Conservation (phyloP, 352 stramenopile species). For the Pythium graminicola region DNA sequence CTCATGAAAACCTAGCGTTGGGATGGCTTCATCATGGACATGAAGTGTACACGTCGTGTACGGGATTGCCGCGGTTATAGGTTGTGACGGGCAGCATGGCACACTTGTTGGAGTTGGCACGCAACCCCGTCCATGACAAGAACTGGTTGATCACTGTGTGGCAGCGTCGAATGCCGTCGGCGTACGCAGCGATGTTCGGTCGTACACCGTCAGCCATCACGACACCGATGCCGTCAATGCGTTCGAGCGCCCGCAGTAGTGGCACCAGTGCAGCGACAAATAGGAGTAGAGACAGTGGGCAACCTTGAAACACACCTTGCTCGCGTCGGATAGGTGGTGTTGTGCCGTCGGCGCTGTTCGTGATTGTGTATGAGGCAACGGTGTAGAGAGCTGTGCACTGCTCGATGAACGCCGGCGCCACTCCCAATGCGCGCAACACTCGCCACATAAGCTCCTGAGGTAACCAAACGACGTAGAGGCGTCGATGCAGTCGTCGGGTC, state of each 20-base stretch:
- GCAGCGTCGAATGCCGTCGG: conserved; percentile 14
- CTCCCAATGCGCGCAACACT: conserved; percentile 7
- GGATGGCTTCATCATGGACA: conserved; percentile 1
- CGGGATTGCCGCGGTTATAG: conserved; percentile 5
- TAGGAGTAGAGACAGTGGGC: neutral
- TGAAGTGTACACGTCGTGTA: neutral
- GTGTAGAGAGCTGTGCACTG: neutral
- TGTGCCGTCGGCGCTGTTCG: conserved; percentile 15
- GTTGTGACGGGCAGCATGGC: neutral
- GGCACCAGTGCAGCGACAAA: conserved; percentile 16
- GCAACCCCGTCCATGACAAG: conserved; percentile 1
- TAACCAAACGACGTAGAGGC: conserved; percentile 25
- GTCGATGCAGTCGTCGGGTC: conserved; percentile 8
- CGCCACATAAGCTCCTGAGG: conserved; percentile 17
- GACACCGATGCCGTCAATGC: neutral
- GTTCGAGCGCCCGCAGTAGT: conserved; percentile 6
- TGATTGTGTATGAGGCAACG: conserved; percentile 10
- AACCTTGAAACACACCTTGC: conserved; percentile 7
- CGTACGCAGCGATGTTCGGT: neutral
- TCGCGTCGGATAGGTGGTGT: conserved; percentile 16
- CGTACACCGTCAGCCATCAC: too few species aligned
- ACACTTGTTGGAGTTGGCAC: conserved; percentile 10
- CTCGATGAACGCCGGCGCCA: neutral
- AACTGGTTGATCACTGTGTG: conserved; percentile 3
- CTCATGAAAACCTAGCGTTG: neutral